A percentile compares a stretch with the other conserved stretches of the same genome.
These are phyloP conservation scores for Rhodotorula diobovata DNA, from an alignment of 768 basidiomycete species.

Conservation along the genomic window DNA sequence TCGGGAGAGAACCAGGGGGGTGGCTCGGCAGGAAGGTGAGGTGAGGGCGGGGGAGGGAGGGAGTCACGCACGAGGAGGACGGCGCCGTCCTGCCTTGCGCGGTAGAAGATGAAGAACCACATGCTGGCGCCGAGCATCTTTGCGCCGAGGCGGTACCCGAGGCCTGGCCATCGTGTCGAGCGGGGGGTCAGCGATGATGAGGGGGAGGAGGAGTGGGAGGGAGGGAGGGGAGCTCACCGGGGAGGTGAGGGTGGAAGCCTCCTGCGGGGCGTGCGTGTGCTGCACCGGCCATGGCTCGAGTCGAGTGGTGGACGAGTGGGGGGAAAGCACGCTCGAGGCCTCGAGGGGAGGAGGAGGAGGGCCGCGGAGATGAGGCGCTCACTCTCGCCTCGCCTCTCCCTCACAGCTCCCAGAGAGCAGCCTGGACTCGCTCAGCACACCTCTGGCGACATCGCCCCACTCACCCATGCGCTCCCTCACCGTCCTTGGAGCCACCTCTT, in stretches of 20 bases:
- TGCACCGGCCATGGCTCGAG: slow-evolving; percentile 37
- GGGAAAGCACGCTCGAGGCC: no score
- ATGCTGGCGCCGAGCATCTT: slow-evolving; percentile 35
- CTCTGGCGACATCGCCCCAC: no score
- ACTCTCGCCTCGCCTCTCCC: no score
- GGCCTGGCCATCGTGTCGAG: slow-evolving; percentile 4
- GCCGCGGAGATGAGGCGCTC: background rate
- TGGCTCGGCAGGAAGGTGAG: background rate
- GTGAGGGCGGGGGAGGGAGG: background rate
- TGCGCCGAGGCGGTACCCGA: slow-evolving; percentile 35
- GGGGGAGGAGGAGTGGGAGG: background rate
- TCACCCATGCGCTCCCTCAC: slow-evolving; percentile 34
- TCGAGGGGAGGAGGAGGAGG: background rate
- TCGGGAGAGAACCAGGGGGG: background rate
- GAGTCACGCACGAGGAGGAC: slow-evolving; percentile 36
- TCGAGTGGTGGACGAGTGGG: background rate
- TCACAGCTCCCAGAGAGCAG: background rate
- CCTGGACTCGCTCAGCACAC: background rate
- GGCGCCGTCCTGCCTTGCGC: slow-evolving; percentile 31
- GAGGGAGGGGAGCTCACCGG: slow-evolving; percentile 6
- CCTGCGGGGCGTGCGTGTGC: slow-evolving; percentile 28
- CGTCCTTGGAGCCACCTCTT: slow-evolving; percentile 15
- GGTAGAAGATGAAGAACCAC: slow-evolving; percentile 43
- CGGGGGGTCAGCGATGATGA: background rate
- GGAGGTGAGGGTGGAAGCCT: slow-evolving; percentile 34